Percentiles rank a stretch among this genome's conserved stretches.
Conservation (phyloP, 2,329 filamentous ascomycete species). For the Chaetomiaceae sp. region DNA sequence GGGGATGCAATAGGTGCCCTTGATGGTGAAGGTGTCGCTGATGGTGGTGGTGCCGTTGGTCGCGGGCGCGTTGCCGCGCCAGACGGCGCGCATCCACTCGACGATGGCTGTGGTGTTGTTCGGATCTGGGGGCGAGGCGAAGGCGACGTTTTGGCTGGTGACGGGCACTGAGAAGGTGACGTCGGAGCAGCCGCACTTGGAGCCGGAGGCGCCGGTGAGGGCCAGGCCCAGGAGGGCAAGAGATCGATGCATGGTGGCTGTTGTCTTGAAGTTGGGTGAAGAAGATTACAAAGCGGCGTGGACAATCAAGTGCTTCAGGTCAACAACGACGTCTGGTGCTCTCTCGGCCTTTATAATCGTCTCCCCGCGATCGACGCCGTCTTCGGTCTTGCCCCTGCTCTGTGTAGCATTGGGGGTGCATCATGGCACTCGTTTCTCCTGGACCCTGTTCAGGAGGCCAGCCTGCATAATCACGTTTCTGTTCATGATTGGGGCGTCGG, state of each 20-base stretch:
- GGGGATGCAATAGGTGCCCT: slow-evolving; percentile 17
- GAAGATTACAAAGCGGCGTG: no score
- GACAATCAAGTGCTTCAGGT: no score
- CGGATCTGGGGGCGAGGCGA: slow-evolving; percentile 13
- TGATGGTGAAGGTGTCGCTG: slow-evolving; percentile 15
- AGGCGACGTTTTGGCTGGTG: slow-evolving; percentile 6
- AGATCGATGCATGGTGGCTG: neutral
- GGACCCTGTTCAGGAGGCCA: no score
- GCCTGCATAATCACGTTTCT: no score
- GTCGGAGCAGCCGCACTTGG: neutral
- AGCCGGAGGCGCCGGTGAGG: neutral
- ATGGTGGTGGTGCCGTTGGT: slow-evolving; percentile 11
- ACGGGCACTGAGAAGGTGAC: slow-evolving; percentile 14
- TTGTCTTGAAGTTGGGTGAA: no score
- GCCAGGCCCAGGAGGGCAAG: neutral
- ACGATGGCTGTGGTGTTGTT: slow-evolving; percentile 10
- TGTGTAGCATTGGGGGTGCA: no score
- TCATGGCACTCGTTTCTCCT: no score
- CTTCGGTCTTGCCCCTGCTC: no score
- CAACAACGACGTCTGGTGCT: no score
- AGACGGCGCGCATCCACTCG: slow-evolving; percentile 1
- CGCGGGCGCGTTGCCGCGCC: slow-evolving; percentile 3
- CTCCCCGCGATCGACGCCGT: no score
- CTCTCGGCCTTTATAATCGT: no score
- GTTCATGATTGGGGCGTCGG: no score